These are phyloP conservation scores for Boletales sp. DNA, from an alignment of 768 basidiomycete species.

Conservation along the genomic window DNA sequence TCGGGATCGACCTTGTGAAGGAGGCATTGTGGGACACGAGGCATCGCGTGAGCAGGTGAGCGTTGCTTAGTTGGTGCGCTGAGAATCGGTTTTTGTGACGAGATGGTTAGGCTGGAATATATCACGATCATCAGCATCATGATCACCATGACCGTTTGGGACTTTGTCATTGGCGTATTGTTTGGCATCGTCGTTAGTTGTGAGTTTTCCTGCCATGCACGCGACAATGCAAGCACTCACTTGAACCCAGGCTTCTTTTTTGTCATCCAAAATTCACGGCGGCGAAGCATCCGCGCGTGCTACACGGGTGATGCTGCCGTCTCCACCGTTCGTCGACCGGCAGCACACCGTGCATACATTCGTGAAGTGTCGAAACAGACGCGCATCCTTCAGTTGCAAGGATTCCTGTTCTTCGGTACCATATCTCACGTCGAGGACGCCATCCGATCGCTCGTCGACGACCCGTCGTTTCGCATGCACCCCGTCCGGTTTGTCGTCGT, in stretches of 20 bases:
- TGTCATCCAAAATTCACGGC: slow-evolving; percentile 90
- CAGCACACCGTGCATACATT: slow-evolving; percentile 83
- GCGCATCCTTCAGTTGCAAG: slow-evolving; percentile 83
- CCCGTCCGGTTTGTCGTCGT: slow-evolving; percentile 90
- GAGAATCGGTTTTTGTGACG: slow-evolving; percentile 3
- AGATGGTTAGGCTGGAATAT: slow-evolving; percentile 58
- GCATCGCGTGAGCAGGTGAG: slow-evolving; percentile 75
- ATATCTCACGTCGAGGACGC: slow-evolving; percentile 87
- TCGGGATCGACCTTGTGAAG: slow-evolving; percentile 91
- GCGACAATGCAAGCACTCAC: background rate
- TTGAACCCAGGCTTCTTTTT: slow-evolving; percentile 75
- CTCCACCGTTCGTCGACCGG: slow-evolving; percentile 89
- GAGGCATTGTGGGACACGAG: slow-evolving; percentile 97
- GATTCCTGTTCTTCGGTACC: slow-evolving; percentile 93
- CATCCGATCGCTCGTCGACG: slow-evolving; percentile 71
- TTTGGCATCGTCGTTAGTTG: slow-evolving; percentile 92
- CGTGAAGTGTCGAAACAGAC: slow-evolving; percentile 93
- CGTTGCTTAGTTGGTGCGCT: slow-evolving; percentile 4
- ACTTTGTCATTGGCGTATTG: slow-evolving; percentile 90
- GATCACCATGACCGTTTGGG: slow-evolving; percentile 89
- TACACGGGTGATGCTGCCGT: slow-evolving; percentile 81
- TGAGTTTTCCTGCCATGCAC: slow-evolving; percentile 32
- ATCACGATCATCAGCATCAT: slow-evolving; percentile 84
- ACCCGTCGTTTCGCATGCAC: slow-evolving; percentile 62
- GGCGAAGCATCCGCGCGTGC: slow-evolving; percentile 78